Evolutionary conservation across 2,329 filamentous ascomycete species (phyloP).

Genomic region (Chaetomiaceae sp.): DNA sequence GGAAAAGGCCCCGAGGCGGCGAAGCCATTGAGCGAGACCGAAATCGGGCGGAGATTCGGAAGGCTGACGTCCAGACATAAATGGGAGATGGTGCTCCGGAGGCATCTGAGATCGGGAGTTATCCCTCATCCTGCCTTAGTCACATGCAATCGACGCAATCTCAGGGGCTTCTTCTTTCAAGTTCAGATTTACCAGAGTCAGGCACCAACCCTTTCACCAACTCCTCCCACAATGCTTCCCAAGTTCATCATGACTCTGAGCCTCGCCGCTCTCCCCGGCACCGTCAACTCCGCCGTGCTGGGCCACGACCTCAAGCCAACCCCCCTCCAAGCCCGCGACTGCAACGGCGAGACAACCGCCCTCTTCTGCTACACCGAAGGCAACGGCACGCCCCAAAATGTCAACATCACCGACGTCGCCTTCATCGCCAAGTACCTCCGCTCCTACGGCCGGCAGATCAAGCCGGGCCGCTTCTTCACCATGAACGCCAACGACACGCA

Average conservation of each 20-base stretch:
- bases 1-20: too few species aligned
- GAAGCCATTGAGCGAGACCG: too few species aligned
- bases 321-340: neutral
- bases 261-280: neutral
- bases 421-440: slow-evolving; percentile 2
- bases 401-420: neutral
- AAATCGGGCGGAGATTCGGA: too few species aligned
- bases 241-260: neutral
- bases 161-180: neutral
- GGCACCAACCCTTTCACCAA: too few species aligned
- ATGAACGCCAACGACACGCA: neutral
- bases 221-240: neutral
- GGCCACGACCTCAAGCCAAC: neutral
- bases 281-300: neutral
- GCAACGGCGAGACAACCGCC: neutral
- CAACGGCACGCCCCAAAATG: neutral
- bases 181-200: too few species aligned
- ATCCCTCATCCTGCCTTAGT: too few species aligned
- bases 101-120: too few species aligned
- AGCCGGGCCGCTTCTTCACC: neutral
- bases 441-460: neutral
- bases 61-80: too few species aligned
- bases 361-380: neutral
- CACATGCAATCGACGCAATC: neutral
- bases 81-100: too few species aligned